Conservation (phyloP, 495 filamentous ascomycete species). For the Daldinia decipiens region DNA sequence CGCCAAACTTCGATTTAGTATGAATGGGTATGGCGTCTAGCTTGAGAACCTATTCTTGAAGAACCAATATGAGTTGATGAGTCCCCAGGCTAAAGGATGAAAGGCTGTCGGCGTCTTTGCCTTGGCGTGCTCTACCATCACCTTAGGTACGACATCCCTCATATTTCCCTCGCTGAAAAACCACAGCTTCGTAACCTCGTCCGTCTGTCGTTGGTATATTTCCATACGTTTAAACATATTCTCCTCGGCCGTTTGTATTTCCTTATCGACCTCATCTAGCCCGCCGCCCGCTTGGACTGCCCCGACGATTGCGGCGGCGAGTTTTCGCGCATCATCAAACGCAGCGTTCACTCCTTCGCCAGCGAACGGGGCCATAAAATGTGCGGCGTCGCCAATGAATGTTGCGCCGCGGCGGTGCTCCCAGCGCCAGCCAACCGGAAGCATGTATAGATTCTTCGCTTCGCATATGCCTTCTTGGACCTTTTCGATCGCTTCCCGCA, state of each 20-base stretch:
- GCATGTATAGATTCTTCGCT: slow-evolving; percentile 58
- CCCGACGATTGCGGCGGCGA: slow-evolving; percentile 53
- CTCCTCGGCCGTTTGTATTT: slow-evolving; percentile 46
- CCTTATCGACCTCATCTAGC: slow-evolving; percentile 45
- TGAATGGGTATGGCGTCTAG: not conserved
- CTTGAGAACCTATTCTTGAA: slow-evolving; percentile 22
- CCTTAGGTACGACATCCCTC: slow-evolving; percentile 33
- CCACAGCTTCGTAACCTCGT: slow-evolving; percentile 45
- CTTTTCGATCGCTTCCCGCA: slow-evolving; percentile 45
- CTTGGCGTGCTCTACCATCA: slow-evolving; percentile 29
- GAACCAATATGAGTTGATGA: slow-evolving; percentile 19
- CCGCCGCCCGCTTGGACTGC: slow-evolving; percentile 33
- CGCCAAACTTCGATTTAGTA: slow-evolving; percentile 15
- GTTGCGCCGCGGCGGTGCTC: slow-evolving; percentile 59
- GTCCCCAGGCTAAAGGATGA: slow-evolving; percentile 28
- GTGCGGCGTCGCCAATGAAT: slow-evolving; percentile 70
- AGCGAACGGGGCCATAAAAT: slow-evolving; percentile 70
- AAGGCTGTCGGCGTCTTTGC: slow-evolving; percentile 19
- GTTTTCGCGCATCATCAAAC: slow-evolving; percentile 66
- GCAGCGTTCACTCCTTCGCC: slow-evolving; percentile 70
- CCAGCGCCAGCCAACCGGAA: slow-evolving; percentile 64
- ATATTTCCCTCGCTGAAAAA: slow-evolving; percentile 44
- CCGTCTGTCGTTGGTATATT: slow-evolving; percentile 47
- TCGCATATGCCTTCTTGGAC: slow-evolving; percentile 31
- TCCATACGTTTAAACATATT: slow-evolving; percentile 51